Conservation (phyloP, 106 monocot species). For the Apostasia ramifera region DNA sequence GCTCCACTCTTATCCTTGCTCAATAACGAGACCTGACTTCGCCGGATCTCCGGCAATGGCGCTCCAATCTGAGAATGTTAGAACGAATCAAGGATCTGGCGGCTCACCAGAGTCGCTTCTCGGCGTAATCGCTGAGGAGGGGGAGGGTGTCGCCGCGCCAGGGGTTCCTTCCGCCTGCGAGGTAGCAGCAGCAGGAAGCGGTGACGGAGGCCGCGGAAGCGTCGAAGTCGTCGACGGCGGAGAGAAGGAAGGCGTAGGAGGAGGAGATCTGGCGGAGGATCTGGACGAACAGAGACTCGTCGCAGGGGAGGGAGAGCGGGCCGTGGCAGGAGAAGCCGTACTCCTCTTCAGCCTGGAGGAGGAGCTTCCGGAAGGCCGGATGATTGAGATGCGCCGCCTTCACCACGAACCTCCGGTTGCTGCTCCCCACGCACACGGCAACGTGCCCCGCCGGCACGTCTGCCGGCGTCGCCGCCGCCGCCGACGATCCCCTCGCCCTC, state of each 20-base stretch:
- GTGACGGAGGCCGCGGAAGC: not conserved
- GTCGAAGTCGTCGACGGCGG: not conserved
- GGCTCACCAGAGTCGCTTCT: conserved; percentile 6
- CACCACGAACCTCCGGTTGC: conserved; percentile 24
- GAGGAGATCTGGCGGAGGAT: conserved; percentile 22
- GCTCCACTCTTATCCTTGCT: too few relatives aligned
- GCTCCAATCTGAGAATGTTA: not conserved
- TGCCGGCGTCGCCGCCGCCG: not conserved
- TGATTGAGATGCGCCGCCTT: conserved; percentile 31
- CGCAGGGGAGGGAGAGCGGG: conserved; percentile 35
- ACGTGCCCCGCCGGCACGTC: conserved; percentile 41
- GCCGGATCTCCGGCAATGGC: too few relatives aligned
- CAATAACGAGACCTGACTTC: too few relatives aligned
- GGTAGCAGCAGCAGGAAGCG: conserved; percentile 8
- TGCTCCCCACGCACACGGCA: conserved; percentile 26
- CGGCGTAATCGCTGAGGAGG: conserved; percentile 1
- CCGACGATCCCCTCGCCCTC: not conserved
- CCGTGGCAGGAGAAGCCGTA: conserved; percentile 29
- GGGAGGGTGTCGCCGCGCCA: conserved; percentile 2
- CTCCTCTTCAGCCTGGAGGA: conserved; percentile 33
- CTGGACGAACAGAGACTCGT: conserved; percentile 33
- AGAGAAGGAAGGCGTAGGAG: not conserved
- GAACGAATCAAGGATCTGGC: not conserved
- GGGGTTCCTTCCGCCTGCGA: not conserved
- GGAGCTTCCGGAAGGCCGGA: conserved; percentile 24